Conservation (phyloP, 257 asterid genomes). For the Pogostemon cablin region DNA sequence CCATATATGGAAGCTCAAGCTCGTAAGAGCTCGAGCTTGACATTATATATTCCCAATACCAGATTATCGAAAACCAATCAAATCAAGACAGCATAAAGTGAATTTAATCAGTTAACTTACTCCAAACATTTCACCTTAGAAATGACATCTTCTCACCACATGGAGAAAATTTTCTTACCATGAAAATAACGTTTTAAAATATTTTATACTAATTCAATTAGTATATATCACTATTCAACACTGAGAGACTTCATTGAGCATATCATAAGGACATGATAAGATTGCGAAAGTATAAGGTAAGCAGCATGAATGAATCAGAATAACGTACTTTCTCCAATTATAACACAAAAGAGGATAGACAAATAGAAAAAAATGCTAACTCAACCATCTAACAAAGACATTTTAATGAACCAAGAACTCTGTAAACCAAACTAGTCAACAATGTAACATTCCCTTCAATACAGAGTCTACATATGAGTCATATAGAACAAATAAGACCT, state of each 20-base stretch:
- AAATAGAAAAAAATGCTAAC: conserved; percentile 22
- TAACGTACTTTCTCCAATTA: background rate
- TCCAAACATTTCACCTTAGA: conserved; percentile 9
- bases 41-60: no score
- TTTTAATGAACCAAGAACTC: conserved; percentile 25
- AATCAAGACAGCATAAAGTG: background rate
- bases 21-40: no score
- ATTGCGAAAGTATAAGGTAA: conserved; percentile 20
- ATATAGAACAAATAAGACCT: conserved; percentile 9
- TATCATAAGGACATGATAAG: conserved; percentile 9
- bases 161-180: background rate
- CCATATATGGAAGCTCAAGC: no score
- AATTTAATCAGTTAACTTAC: conserved; percentile 21
- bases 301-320: conserved; percentile 4
- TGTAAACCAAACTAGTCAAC: conserved; percentile 12
- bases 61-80: background rate
- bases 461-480: conserved; percentile 14
- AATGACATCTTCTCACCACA: background rate
- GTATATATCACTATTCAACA: conserved; percentile 9
- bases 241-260: conserved; percentile 6
- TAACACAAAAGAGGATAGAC: background rate
- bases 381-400: conserved; percentile 9
- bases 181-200: background rate
- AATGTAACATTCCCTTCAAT: conserved; percentile 1
- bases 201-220: conserved; percentile 8